Evolutionary conservation across 2,329 filamentous ascomycete species (phyloP).

Genomic region (Lasiodiplodia citricola): DNA sequence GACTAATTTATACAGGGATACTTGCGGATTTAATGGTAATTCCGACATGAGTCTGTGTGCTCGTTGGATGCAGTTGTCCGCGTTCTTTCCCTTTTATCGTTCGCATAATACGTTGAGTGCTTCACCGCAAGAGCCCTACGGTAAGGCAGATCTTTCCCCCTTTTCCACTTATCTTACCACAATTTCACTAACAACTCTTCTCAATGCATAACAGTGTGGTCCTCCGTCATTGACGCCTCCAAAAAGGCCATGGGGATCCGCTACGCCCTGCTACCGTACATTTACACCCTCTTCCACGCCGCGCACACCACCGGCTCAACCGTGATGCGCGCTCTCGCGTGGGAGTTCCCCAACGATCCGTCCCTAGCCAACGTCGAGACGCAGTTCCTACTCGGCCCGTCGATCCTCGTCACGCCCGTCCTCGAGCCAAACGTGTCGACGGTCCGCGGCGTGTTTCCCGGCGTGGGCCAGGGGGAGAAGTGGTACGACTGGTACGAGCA

Average conservation of each 20-base stretch:
- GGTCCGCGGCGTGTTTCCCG: slow-evolving; percentile 73
- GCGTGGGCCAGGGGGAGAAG: slow-evolving; percentile 61
- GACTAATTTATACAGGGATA: slow-evolving; percentile 30
- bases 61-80: slow-evolving; percentile 74
- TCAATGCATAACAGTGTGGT: slow-evolving; percentile 55
- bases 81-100: slow-evolving; percentile 79
- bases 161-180: background rate
- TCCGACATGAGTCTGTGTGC: slow-evolving; percentile 72
- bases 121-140: slow-evolving; percentile 71
- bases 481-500: slow-evolving; percentile 87
- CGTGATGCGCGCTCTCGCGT: slow-evolving; percentile 73
- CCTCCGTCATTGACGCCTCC: slow-evolving; percentile 67
- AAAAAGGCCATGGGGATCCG: slow-evolving; percentile 71
- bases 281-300: slow-evolving; percentile 74
- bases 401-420: slow-evolving; percentile 70
- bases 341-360: slow-evolving; percentile 77
- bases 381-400: slow-evolving; percentile 73
- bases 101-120: slow-evolving; percentile 73
- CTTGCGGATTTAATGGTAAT: slow-evolving; percentile 73
- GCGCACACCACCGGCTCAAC: slow-evolving; percentile 70
- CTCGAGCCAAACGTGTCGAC: slow-evolving; percentile 65
- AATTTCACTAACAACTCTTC: background rate
- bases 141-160: background rate
- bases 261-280: slow-evolving; percentile 73
- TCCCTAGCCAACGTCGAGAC: slow-evolving; percentile 68